Conservation (phyloP, 371 early-diverging fungal species). For the Mortierella sp. region DNA sequence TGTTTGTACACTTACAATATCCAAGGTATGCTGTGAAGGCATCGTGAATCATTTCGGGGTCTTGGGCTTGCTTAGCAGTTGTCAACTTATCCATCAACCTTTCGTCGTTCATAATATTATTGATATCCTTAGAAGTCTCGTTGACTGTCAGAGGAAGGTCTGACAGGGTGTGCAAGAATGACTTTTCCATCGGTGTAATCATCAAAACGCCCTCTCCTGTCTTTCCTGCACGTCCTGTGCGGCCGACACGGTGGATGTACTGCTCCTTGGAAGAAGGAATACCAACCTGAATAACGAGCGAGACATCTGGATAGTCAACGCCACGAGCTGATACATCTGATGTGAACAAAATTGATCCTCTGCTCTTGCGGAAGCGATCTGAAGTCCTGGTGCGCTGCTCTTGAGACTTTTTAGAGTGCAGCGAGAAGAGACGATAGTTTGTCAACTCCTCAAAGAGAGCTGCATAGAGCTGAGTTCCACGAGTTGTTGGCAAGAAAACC, state of each 20-base stretch:
- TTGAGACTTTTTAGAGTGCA: slow-evolving; percentile 90
- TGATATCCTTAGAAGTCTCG: slow-evolving; percentile 57
- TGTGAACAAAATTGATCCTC: slow-evolving; percentile 88
- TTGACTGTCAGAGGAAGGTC: slow-evolving; percentile 62
- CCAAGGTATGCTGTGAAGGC: slow-evolving; percentile 77
- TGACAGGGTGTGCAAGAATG: slow-evolving; percentile 71
- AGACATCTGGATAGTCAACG: slow-evolving; percentile 98
- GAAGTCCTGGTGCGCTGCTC: slow-evolving; percentile 78
- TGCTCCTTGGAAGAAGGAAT: slow-evolving; percentile 91
- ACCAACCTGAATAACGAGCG: slow-evolving; percentile 95
- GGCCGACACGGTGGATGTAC: slow-evolving; percentile 98
- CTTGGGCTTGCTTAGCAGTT: slow-evolving; percentile 34
- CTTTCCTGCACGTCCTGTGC: slow-evolving; percentile 98
- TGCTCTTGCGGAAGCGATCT: slow-evolving; percentile 77
- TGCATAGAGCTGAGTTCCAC: slow-evolving; percentile 81
- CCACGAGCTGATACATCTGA: slow-evolving; percentile 99
- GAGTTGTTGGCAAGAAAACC: slow-evolving; percentile 91
- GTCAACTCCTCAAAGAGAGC: slow-evolving; percentile 68
- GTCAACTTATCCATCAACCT: slow-evolving; percentile 19
- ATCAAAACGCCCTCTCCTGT: slow-evolving; percentile 91
- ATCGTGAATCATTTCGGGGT: slow-evolving; percentile 64
- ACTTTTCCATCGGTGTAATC: slow-evolving; percentile 86
- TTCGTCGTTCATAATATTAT: slow-evolving; percentile 56
- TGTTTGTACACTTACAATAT: slow-evolving; percentile 66
- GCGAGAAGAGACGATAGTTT: slow-evolving; percentile 65